Base-by-base conservation (phyloP, 352 stramenopile genomes). In the Pythium sukuiense region DNA sequence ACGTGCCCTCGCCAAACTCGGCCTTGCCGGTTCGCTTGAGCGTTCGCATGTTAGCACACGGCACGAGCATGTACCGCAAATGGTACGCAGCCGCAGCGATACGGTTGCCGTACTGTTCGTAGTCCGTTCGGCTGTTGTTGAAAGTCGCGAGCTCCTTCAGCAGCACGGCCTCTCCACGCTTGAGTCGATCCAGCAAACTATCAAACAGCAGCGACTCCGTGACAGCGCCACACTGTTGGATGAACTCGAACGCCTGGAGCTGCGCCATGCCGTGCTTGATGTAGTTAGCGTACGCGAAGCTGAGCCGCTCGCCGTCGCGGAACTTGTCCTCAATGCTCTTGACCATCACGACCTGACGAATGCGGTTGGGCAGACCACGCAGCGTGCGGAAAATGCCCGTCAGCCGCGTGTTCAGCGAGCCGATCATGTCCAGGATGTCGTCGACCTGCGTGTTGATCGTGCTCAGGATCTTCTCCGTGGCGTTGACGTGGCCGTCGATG, bases 201-300 rank as follows among this genome's bases (percentile, higher is more conserved):
- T 66, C 49, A n/a, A 60, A 66, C 6, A 66, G 59, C 50, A 59
- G 24, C 24, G 27, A 13, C 11, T 66, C 37, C 11, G 27, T 33
- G 14, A 30, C 39, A 7, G 30, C 59, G 39, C 60, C 50, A 37
- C 59, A 66, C 39, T 50, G 35, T 7, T 53, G 59, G 30, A 66
- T 20, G 24, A 66, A 66, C 59, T 66, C 59, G n/a, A 59, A 59
- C 26, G 49, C 59, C 59, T 66, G 59, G 1, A 66, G 50, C 37
- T 66, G 59, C 11, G 46, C 46, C 59, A 66, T 66, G 27, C 29
- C 60, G 59, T 66, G 49, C 50, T 66, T 66, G 49, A 66, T 59
- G 50, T 66, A 66, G 50, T 66, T 66, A 26, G 59, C 39, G 59
- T 66, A 66, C 26, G 59, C 59, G 24, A 59, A 59, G 50, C 59